Base-by-base conservation (phyloP, 345 rosid species). In the Mallotus nudiflorus region DNA sequence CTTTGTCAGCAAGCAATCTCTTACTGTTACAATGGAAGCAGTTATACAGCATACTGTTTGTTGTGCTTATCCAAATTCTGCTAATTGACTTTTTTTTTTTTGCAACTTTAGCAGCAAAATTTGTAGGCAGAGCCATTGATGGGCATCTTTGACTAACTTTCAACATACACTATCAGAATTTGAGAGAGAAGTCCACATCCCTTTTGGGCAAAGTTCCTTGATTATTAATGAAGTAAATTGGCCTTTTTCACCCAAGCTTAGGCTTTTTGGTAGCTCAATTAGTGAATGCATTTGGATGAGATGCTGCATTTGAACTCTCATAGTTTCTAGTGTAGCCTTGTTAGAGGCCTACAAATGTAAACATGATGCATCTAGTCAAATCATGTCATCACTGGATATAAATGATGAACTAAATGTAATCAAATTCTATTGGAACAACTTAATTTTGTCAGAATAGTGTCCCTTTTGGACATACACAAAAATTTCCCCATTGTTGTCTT, bases 201-300 rank as follows among this genome's bases (percentile, higher is more conserved):
- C 31, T 67, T 54, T 67, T n/a, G n/a, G 24, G 22, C 27, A 16
- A 25, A 7, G 48, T 10, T 54, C 28, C 6, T 67, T 18, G 16
- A 18, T 54, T 20, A 25, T 2, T 29, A 49, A 65, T 24, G 31
- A 6, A 14, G 48, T 24, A 40, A 25, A 39, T 44, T 33, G 8
- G 16, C 52, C 33, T 67, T 56, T 19, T 19, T 24, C 52, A 6
- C 33, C 19, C 40, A 1, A 18, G 22, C 51, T 37, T 27, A 62
- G 18, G 22, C 16, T 68, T 57, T 67, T 54, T 51, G 60, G 28
- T n/a, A 51, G 22, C 70, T 8, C 68, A 29, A 52, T 29, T n/a
- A 40, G 24, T 53, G 70, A 39, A 39, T 35, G 12, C 24, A 14
- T 67, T 16, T 35, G 51, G 52, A 67, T 54, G 22, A 37, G 71